A percentile compares a stretch with the other conserved stretches of the same genome.
Conservation (phyloP, 257 asterid genomes). For the Fraxinus americana region DNA sequence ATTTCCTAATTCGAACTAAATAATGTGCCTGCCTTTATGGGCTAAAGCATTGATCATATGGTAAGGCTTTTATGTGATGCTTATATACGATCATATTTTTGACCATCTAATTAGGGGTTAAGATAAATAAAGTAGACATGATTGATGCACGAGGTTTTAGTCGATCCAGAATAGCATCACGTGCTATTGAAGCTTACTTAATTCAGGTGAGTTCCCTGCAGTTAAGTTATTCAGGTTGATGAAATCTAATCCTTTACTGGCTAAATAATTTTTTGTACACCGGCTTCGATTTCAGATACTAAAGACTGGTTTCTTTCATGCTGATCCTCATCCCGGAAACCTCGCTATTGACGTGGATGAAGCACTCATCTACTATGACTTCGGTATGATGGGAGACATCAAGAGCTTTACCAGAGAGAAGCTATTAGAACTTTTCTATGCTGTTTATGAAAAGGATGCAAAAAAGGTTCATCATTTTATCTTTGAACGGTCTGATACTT, state of each 20-base stretch:
- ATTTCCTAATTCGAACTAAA: neutral
- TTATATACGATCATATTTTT: conserved; percentile 7
- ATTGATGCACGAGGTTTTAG: conserved; percentile 70
- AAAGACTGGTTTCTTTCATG: conserved; percentile 97
- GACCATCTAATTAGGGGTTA: conserved; percentile 56
- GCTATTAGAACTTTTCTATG: conserved; percentile 73
- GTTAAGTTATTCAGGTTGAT: neutral
- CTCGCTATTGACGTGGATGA: conserved; percentile 69
- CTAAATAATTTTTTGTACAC: too few relatives aligned
- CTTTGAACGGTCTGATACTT: neutral
- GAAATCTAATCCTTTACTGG: neutral
- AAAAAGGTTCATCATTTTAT: conserved; percentile 60
- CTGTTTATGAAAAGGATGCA: conserved; percentile 96
- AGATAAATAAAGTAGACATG: conserved; percentile 74
- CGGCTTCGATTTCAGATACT: conserved; percentile 52
- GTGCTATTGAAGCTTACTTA: conserved; percentile 91
- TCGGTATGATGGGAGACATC: conserved; percentile 99
- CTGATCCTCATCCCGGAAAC: conserved; percentile 71
- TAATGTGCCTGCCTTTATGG: neutral
- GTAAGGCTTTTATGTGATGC: neutral
- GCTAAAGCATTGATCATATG: neutral
- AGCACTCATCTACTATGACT: conserved; percentile 89
- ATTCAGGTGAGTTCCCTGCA: conserved; percentile 58
- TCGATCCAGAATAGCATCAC: conserved; percentile 79
- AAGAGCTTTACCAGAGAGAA: conserved; percentile 88